Base-by-base conservation (phyloP, 306 rosid species). In the Cucurbita pepo region DNA sequence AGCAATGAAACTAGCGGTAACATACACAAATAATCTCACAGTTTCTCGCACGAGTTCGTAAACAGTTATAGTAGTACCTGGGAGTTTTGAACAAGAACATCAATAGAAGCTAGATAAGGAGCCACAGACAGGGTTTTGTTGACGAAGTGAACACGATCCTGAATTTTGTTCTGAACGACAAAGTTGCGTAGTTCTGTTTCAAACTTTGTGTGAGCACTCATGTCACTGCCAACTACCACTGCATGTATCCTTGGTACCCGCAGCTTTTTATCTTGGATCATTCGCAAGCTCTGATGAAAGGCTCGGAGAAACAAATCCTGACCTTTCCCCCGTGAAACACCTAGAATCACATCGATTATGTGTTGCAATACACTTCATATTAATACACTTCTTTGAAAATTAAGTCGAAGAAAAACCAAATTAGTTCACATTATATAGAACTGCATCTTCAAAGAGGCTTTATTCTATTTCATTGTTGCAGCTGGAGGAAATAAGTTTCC, bases 21-120 rank as follows among this genome's bases (percentile, higher is more conserved):
- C 53, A 10, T 38, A 72, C 11, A 72, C 14, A 56, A 72, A 66
- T 15, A 44, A 66, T 66, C 56, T 12, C 6, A 11, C 36, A 19
- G 65, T 57, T 77, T 79, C 69, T 44, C 22, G 25, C 48, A 77
- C 71, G 75, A 57, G 64, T 76, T 14, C 44, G 25, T 44, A 48
- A 48, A 61, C 67, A 61, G 47, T 25, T 25, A 25, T 61, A 15
- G 4, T 6, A 75, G 12, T 80, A 94, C 99, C 99, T 94, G 97
- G 64, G 97, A 91, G 81, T 90, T 94, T 86, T 94, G 98, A 83
- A 94, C 98, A 80, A 91, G 96, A 85, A 89, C 97, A 79, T 94
- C 99, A 72, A 91, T 83, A 7, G 96, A 79, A 77, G 96, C 96
- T 63, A 91, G 80, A 81, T 91, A 94, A 47, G 99, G 96, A 85